phyloP scores from a whole-genome alignment of 2,329 filamentous ascomycete species.

The Fusarium sp. region DNA sequence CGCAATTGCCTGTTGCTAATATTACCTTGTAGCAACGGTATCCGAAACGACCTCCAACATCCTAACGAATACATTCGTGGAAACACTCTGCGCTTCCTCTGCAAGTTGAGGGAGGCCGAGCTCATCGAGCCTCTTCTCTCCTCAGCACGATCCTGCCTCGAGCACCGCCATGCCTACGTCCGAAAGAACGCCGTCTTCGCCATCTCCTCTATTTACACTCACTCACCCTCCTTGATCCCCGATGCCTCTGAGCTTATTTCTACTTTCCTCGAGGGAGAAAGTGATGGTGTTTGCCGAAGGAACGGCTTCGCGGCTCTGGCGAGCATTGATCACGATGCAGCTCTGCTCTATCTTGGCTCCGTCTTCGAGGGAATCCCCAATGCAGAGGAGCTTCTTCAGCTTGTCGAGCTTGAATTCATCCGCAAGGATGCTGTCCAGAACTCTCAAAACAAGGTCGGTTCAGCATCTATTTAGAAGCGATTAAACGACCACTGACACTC shows the following conservation, averaged over 20 bases:
- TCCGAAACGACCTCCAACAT: constrained; percentile 95
- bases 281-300: constrained; percentile 94
- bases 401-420: constrained; percentile 97
- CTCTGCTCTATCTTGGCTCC: constrained; percentile 83
- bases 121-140: constrained; percentile 95
- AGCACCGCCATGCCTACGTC: constrained; percentile 96
- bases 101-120: constrained; percentile 94
- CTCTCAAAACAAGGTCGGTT: constrained; percentile 84
- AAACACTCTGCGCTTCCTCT: constrained; percentile 97
- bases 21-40: constrained; percentile 79
- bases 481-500: constrained; percentile 41
- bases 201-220: constrained; percentile 88
- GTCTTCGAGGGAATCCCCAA: constrained; percentile 95
- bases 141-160: constrained; percentile 88
- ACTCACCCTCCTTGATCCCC: constrained; percentile 90
- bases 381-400: constrained; percentile 89
- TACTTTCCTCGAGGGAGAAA: constrained; percentile 89
- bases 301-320: constrained; percentile 94
- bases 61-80: constrained; percentile 98
- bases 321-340: constrained; percentile 92
- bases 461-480: neutral
- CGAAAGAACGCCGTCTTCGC: constrained; percentile 98
- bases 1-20: constrained; percentile 18
- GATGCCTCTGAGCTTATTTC: constrained; percentile 93
- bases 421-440: constrained; percentile 97